These are phyloP conservation scores for Cyathus striatus DNA, from an alignment of 768 basidiomycete genomes.

Conservation along the genomic window DNA sequence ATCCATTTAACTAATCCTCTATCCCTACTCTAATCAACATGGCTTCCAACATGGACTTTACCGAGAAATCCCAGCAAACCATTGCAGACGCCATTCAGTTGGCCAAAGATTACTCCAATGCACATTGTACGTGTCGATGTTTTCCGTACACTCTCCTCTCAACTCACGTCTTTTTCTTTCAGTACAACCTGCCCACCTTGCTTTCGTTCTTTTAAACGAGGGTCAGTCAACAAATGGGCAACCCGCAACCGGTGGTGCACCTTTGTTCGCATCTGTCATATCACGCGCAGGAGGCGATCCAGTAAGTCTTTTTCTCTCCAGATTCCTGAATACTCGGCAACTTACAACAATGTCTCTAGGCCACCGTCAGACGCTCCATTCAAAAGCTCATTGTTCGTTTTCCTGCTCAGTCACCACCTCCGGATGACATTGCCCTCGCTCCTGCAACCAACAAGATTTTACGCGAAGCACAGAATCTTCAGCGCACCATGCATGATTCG, in stretches of 20 bases:
- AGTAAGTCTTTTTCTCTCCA: conserved; percentile 33
- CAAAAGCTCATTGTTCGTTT: conserved; percentile 77
- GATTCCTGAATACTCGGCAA: background rate
- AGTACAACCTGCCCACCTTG: conserved; percentile 85
- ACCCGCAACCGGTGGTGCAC: conserved; percentile 26
- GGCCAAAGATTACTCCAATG: conserved; percentile 80
- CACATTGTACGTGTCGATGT: conserved; percentile 54
- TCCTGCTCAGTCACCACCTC: conserved; percentile 80
- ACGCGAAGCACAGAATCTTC: conserved; percentile 68
- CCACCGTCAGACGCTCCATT: conserved; percentile 59
- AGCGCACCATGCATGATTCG: conserved; percentile 84
- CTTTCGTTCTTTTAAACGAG: conserved; percentile 76
- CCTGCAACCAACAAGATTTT: conserved; percentile 56
- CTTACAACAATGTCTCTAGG: conserved; percentile 28
- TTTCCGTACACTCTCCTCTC: background rate
- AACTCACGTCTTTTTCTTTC: conserved; percentile 7
- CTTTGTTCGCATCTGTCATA: conserved; percentile 75
- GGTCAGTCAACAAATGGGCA: conserved; percentile 27
- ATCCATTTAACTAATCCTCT: background rate
- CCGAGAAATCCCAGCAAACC: conserved; percentile 75
- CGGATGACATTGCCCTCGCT: conserved; percentile 70
- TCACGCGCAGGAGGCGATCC: conserved; percentile 83
- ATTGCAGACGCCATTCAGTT: conserved; percentile 70
- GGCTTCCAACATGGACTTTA: conserved; percentile 70
- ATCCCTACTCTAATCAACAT: conserved; percentile 19